Conservation (phyloP, 805 yeast genomes). For the Spathaspora arborariae region DNA sequence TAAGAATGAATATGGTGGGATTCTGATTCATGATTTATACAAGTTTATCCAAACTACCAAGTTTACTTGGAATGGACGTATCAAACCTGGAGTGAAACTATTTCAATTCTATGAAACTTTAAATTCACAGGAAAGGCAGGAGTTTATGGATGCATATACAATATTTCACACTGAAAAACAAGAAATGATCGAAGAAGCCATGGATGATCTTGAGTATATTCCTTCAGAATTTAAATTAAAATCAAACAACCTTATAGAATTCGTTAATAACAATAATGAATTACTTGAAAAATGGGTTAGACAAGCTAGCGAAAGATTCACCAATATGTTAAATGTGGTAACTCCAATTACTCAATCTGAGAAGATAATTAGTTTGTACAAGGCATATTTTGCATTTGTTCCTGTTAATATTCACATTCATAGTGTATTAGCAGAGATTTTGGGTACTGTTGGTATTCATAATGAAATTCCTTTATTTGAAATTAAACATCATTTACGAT, state of each 20-base stretch:
- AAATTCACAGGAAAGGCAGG: constrained; percentile 8
- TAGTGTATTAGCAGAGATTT: not conserved
- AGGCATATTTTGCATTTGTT: not conserved
- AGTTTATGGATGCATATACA: constrained; percentile 23
- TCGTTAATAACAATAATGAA: not conserved
- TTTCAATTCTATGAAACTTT: constrained; percentile 18
- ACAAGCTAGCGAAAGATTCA: not conserved
- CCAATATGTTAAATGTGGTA: not conserved
- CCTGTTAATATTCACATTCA: not conserved
- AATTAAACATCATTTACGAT: not conserved
- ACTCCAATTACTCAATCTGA: not conserved
- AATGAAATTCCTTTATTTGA: not conserved
- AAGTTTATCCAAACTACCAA: constrained; percentile 17
- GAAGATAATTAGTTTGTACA: not conserved
- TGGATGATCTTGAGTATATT: not conserved
- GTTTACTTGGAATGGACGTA: constrained; percentile 10
- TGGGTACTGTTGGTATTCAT: not conserved
- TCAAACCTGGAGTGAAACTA: constrained; percentile 6
- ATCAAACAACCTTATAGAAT: not conserved
- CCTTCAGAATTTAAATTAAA: not conserved
- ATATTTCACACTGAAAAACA: constrained; percentile 23
- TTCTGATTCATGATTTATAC: constrained; percentile 20
- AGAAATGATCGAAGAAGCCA: constrained; percentile 21
- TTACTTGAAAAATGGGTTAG: not conserved
- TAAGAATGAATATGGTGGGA: constrained; percentile 15